Conservation (phyloP, 805 yeast genomes). For the Barnettozyma botsteinii region DNA sequence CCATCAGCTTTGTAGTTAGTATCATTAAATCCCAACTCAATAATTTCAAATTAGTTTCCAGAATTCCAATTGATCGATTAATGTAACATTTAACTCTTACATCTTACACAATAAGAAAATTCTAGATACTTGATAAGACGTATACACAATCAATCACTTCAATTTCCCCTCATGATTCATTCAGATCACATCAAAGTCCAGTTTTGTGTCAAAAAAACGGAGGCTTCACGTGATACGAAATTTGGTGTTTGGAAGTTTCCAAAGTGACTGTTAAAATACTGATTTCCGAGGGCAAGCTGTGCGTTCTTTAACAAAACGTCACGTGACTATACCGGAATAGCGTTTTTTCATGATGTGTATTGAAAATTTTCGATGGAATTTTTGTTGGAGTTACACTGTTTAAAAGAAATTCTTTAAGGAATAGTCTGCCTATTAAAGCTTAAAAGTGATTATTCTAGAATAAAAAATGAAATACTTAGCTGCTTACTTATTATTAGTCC, state of each 20-base stretch:
- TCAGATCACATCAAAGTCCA: no score
- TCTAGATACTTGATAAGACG: no score
- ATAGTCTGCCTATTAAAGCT: conserved; percentile 72
- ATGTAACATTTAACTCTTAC: no score
- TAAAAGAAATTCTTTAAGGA: conserved; percentile 39
- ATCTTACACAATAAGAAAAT: no score
- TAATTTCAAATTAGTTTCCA: no score
- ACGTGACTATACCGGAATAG: conserved; percentile 3
- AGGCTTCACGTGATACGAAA: not conserved
- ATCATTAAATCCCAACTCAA: no score
- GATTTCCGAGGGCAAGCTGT: conserved; percentile 1
- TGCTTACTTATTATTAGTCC: conserved; percentile 84
- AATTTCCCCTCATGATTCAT: no score
- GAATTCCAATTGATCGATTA: no score
- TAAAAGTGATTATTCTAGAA: conserved; percentile 71
- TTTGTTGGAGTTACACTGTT: not conserved
- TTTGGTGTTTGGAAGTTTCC: not conserved
- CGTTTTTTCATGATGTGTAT: not conserved
- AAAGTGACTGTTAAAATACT: not conserved
- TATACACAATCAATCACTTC: no score
- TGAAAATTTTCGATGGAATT: conserved; percentile 16
- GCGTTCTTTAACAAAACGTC: not conserved
- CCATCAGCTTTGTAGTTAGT: no score
- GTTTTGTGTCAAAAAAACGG: no score
- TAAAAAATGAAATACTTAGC: conserved; percentile 76